Evolutionary conservation across 495 filamentous ascomycete species (phyloP).

Genomic region (Aspergillus sclerotiicarbonarius): DNA sequence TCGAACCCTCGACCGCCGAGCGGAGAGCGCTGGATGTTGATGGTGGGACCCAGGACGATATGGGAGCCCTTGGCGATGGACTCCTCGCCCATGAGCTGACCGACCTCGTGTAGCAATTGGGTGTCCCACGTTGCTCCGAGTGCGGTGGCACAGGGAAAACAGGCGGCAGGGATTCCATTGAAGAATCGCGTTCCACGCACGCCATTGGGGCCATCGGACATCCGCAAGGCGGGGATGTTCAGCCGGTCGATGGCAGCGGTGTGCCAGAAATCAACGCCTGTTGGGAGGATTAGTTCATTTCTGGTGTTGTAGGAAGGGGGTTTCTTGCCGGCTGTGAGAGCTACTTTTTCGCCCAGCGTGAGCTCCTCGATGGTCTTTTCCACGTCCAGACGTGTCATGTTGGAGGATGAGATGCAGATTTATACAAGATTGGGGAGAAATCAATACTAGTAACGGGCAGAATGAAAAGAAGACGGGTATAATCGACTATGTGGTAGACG

Average conservation of each 20-base stretch:
- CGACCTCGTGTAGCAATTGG: conserved; percentile 58
- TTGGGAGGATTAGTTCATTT: background rate
- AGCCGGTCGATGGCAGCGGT: conserved; percentile 66
- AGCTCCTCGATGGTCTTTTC: conserved; percentile 62
- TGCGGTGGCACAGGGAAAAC: conserved; percentile 67
- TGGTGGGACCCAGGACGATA: conserved; percentile 70
- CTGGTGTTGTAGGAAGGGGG: background rate
- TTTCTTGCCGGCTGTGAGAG: conserved; percentile 55
- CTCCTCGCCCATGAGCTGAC: conserved; percentile 64
- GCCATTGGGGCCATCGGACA: conserved; percentile 75
- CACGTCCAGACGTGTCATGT: conserved; percentile 60
- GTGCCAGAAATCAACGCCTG: conserved; percentile 76
- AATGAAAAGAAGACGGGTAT: background rate
- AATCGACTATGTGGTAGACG: background rate
- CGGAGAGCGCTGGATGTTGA: conserved; percentile 75
- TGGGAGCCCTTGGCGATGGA: conserved; percentile 68
- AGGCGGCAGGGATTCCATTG: conserved; percentile 65
- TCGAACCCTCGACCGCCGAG: conserved; percentile 79
- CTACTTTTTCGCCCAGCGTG: conserved; percentile 59
- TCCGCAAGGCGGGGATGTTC: conserved; percentile 65
- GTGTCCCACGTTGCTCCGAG: conserved; percentile 71
- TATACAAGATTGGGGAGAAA: background rate
- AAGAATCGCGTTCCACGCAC: conserved; percentile 73
- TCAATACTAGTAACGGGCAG: background rate
- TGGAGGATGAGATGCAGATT: conserved; percentile 8